Conservation (phyloP, 305 asterid species). For the Fraxinus albicans region DNA sequence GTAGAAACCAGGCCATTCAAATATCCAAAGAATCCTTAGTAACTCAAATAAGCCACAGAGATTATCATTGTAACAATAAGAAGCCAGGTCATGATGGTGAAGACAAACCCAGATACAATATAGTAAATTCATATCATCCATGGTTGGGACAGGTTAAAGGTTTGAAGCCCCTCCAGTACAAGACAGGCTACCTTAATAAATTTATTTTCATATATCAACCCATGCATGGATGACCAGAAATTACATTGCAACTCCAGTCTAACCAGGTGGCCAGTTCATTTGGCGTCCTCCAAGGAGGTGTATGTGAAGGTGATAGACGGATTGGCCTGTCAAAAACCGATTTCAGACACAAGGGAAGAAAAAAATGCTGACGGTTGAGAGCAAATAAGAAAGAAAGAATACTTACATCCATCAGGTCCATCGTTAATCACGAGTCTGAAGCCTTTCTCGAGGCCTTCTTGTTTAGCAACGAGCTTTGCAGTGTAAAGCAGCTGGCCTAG, state of each 20-base stretch:
- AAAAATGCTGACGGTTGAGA: not conserved
- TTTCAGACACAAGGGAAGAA: not conserved
- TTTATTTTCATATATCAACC: constrained; percentile 20
- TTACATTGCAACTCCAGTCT: constrained; percentile 17
- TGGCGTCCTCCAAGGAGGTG: constrained; percentile 92
- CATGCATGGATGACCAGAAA: not conserved
- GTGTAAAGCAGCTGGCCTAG: constrained; percentile 78
- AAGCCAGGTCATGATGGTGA: not conserved
- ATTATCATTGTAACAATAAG: not conserved
- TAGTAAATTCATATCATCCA: not conserved
- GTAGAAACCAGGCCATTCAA: not conserved
- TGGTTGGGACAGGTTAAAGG: not conserved
- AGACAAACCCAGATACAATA: not conserved
- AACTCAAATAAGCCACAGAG: not conserved
- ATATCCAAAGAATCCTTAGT: not conserved
- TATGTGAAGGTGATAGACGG: constrained; percentile 84
- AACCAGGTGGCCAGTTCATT: constrained; percentile 99
- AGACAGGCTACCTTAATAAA: constrained; percentile 15
- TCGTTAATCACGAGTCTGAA: constrained; percentile 85
- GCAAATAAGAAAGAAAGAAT: not conserved
- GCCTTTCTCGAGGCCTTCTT: constrained; percentile 82
- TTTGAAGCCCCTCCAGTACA: not conserved
- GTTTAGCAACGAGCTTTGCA: constrained; percentile 88
- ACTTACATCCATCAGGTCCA: constrained; percentile 75
- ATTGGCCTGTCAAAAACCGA: constrained; percentile 55